These are phyloP conservation scores for Houttuynia cordata DNA, from an alignment of 164 flowering plant genomes.

Conservation along the genomic window DNA sequence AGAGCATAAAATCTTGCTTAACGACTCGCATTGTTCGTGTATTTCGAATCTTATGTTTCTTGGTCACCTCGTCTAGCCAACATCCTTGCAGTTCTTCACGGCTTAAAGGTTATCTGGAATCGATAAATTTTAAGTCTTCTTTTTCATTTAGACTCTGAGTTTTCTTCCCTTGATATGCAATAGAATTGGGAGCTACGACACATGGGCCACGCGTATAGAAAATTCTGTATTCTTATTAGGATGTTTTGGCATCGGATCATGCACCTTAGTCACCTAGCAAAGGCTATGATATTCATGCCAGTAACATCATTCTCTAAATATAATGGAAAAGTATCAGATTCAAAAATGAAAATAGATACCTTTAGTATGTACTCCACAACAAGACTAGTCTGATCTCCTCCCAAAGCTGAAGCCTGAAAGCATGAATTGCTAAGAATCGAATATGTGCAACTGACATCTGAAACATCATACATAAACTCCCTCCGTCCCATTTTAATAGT, in stretches of 20 bases:
- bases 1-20: no score
- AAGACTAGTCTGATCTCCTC: constrained; percentile 63
- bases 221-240: no score
- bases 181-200: no score
- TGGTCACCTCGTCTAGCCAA: not conserved
- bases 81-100: not conserved
- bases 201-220: no score
- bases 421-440: constrained; percentile 4
- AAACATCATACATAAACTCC: not conserved
- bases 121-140: not conserved
- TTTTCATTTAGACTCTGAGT: no score
- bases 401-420: constrained; percentile 65
- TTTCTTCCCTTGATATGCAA: no score
- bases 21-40: no score
- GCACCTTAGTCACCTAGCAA: not conserved
- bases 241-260: not conserved
- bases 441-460: not conserved
- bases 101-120: not conserved
- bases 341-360: constrained; percentile 33
- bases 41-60: no score
- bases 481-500: no score
- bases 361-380: constrained; percentile 78
- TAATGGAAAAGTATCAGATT: not conserved
- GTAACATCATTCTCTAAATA: not conserved
- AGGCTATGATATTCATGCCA: not conserved